These are phyloP conservation scores for Zarea fungicola DNA, from an alignment of 2,329 filamentous ascomycete species.

Conservation along the genomic window DNA sequence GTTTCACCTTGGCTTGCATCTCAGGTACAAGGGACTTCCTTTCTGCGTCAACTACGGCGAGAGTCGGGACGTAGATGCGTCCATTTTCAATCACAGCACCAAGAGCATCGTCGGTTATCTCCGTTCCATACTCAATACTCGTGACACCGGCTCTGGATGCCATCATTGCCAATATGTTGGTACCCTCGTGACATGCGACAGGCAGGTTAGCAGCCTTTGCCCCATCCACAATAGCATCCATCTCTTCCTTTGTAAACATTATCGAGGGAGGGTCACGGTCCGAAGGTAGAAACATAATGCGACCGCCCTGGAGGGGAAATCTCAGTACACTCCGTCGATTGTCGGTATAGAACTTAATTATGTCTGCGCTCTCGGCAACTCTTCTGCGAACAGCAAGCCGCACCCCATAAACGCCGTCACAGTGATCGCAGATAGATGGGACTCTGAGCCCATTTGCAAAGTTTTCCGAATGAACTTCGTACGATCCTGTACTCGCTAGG, in stretches of 20 bases:
- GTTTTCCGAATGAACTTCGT: conserved; percentile 45
- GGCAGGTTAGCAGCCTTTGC: conserved; percentile 35
- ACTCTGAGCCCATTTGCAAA: conserved; percentile 21
- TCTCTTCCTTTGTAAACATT: conserved; percentile 44
- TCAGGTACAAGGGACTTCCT: conserved; percentile 22
- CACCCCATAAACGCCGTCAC: conserved; percentile 43
- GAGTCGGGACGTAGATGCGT: conserved; percentile 48
- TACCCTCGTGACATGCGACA: conserved; percentile 39
- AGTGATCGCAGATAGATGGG: conserved; percentile 33
- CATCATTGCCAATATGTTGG: conserved; percentile 37
- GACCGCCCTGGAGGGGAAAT: conserved; percentile 28
- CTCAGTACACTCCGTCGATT: conserved; percentile 40
- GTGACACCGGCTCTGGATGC: conserved; percentile 42
- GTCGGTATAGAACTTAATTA: conserved; percentile 49
- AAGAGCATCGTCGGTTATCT: conserved; percentile 35
- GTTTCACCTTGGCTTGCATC: conserved; percentile 35
- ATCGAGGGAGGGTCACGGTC: conserved; percentile 37
- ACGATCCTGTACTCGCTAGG: conserved; percentile 45
- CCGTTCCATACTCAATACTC: conserved; percentile 42
- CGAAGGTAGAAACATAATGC: conserved; percentile 23
- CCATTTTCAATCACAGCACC: conserved; percentile 37
- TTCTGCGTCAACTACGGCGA: conserved; percentile 38
- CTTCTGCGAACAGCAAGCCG: conserved; percentile 41
- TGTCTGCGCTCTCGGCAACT: conserved; percentile 42
- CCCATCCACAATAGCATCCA: conserved; percentile 44